These are phyloP conservation scores for Xerocomus cyaneibrunnescens DNA, from an alignment of 1,284 basidiomycete species.

Conservation along the genomic window DNA sequence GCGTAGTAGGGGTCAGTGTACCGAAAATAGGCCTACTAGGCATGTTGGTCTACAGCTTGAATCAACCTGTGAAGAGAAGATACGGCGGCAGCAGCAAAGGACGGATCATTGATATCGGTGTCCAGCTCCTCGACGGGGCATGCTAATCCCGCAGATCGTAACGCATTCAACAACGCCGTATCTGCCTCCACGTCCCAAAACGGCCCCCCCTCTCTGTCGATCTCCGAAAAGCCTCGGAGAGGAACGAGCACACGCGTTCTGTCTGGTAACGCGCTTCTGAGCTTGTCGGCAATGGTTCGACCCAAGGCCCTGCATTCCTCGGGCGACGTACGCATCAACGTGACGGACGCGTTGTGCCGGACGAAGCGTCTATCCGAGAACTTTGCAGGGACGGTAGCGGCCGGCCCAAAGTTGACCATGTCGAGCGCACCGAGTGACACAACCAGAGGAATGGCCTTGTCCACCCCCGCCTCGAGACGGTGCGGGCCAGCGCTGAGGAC, in stretches of 20 bases:
- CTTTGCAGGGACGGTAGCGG: constrained; percentile 19
- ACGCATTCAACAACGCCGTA: constrained; percentile 16
- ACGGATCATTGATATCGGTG: constrained; percentile 27
- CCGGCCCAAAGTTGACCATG: constrained; percentile 33
- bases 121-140: constrained; percentile 25
- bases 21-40: not conserved
- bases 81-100: constrained; percentile 19
- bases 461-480: constrained; percentile 27
- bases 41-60: constrained; percentile 2
- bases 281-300: constrained; percentile 22
- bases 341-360: constrained; percentile 28
- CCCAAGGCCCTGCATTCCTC: constrained; percentile 27
- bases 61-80: constrained; percentile 25
- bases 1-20: not conserved
- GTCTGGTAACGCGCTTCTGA: constrained; percentile 14
- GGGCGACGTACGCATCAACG: constrained; percentile 31
- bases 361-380: constrained; percentile 19
- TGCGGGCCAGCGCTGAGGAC: constrained; percentile 26
- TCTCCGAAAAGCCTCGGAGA: constrained; percentile 24
- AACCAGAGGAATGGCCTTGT: constrained; percentile 21
- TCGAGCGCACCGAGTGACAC: constrained; percentile 32
- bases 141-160: constrained; percentile 16
- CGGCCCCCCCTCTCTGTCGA: constrained; percentile 21
- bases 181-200: constrained; percentile 30
- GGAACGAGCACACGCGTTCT: constrained; percentile 28